These are phyloP conservation scores for Mycena indigotica DNA, from an alignment of 768 basidiomycete genomes.

Conservation along the genomic window DNA sequence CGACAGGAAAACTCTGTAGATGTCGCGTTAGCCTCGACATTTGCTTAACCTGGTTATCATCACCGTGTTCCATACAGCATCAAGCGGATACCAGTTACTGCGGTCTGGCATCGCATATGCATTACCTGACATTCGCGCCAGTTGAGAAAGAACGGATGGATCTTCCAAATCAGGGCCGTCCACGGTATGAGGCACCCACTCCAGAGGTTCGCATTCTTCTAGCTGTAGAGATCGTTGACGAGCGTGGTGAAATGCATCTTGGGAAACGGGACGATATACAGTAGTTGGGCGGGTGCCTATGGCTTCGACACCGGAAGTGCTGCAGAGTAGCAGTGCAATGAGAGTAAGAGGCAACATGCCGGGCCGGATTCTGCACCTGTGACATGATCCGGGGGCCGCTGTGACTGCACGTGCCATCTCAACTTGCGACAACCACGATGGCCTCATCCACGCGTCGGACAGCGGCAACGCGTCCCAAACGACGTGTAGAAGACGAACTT, in stretches of 20 bases:
- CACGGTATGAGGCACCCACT: conserved; percentile 71
- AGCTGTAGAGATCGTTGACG: conserved; percentile 52
- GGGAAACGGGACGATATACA: conserved; percentile 62
- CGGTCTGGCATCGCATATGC: conserved; percentile 76
- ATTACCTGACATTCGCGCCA: conserved; percentile 88
- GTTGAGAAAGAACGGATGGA: conserved; percentile 73
- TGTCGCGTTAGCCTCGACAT: conserved; percentile 9
- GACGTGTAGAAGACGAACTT: conserved; percentile 15
- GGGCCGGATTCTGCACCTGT: not conserved
- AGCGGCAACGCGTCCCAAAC: conserved; percentile 13
- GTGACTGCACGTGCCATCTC: not conserved
- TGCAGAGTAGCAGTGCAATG: no score
- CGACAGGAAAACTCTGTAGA: conserved; percentile 74
- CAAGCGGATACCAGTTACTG: conserved; percentile 81
- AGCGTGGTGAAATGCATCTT: conserved; percentile 51
- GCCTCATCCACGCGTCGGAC: conserved; percentile 18
- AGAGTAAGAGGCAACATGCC: conserved; percentile 3
- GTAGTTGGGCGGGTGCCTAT: conserved; percentile 55
- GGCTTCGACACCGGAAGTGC: not conserved
- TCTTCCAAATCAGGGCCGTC: conserved; percentile 80
- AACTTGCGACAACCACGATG: no score
- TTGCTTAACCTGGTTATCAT: conserved; percentile 16
- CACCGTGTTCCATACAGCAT: conserved; percentile 69
- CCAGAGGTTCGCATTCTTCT: conserved; percentile 51
- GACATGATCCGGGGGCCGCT: not conserved